Evolutionary conservation across 768 basidiomycete genomes (phyloP), one percentile per base, ranked within the genome.

Genomic region (Hypsizygus marmoreus): DNA sequence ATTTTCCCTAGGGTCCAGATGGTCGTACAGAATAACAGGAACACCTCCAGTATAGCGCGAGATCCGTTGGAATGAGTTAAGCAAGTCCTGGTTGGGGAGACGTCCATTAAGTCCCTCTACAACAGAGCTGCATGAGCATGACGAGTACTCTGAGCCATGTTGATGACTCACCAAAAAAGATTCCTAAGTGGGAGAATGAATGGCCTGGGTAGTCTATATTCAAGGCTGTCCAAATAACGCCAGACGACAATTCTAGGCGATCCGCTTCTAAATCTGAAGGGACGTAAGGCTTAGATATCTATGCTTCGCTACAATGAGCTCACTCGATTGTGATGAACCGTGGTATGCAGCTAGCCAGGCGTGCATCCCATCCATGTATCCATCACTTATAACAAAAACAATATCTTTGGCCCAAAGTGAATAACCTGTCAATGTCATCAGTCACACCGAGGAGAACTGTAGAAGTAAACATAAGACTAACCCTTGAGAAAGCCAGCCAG

Each of bases 381-480:
- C 90, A 51, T 97, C 95, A 34, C 88, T 87, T 49, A 97, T 73
- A 20, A 99, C 81, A 49, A 98, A 87, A 13, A 97, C 68, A 44
- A 99, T 75, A 57, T 98, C 95, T 62, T 95, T 95, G 1, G 94
- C 89, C 95, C 97, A 99, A 28, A 92, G 76, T 16, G 92, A 90
- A 56, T 89, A 86, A 25, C 76, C 92, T 95, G 16, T 13, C 4
- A 43, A 31, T 8, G 29, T n/a, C n/a, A n/a, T n/a, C 13, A 51
- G 41, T 41, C 39, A 7, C 49, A 40, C 26, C 19, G 14, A 19
- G 45, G 43, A 22, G 5, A 20, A 38, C 10, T 30, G 14, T 17
- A 49, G 31, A 13, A 34, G 43, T 1, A 16, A 37, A 22, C n/a
- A 28, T 47, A 20, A 6, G 13, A 29, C 77, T 40, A 47, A 97